Conservation (phyloP, 1,284 basidiomycete genomes). For the Cryptococcus sp. region DNA sequence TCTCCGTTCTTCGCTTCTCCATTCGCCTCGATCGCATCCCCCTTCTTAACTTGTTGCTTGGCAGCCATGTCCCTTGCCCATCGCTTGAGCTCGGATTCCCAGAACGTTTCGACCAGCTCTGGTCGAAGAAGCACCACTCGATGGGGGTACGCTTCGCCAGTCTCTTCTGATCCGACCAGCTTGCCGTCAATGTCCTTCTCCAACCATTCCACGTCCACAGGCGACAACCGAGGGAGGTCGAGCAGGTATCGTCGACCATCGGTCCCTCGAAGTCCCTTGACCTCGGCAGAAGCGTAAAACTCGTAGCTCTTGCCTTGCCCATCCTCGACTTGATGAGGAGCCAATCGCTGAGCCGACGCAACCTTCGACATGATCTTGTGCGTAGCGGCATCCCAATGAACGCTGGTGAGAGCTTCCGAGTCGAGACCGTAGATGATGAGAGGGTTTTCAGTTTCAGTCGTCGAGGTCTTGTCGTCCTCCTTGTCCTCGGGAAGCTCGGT, state of each 20-base stretch:
- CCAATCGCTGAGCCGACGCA: conserved; percentile 50
- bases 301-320: conserved; percentile 47
- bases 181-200: conserved; percentile 49
- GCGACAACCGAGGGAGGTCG: conserved; percentile 52
- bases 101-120: conserved; percentile 54
- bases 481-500: background rate
- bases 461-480: conserved; percentile 27
- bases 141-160: conserved; percentile 49
- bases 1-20: conserved; percentile 35
- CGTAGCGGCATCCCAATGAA: conserved; percentile 50
- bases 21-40: conserved; percentile 20
- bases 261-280: conserved; percentile 54
- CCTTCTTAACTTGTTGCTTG: conserved; percentile 19
- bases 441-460: conserved; percentile 36
- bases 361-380: conserved; percentile 52
- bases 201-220: conserved; percentile 54
- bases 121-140: conserved; percentile 54
- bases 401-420: conserved; percentile 49
- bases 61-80: conserved; percentile 50
- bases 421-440: conserved; percentile 55
- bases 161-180: conserved; percentile 22
- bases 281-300: conserved; percentile 53
- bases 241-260: conserved; percentile 55
- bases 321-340: conserved; percentile 51
- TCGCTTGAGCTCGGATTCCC: conserved; percentile 51